Evolutionary conservation across 2,329 filamentous ascomycete genomes (phyloP).

Genomic region (Neonectria hederae): DNA sequence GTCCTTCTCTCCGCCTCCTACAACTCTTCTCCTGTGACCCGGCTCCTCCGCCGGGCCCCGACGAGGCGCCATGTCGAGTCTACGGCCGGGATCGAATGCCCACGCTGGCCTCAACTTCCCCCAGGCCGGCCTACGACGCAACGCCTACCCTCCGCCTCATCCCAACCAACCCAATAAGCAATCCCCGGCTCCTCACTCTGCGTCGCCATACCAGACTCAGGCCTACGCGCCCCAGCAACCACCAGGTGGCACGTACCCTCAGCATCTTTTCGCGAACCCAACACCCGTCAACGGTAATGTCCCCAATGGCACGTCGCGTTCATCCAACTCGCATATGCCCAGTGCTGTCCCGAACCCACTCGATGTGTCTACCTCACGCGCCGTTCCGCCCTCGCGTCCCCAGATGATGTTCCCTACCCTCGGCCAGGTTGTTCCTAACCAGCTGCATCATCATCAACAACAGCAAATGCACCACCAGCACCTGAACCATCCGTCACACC

Average conservation of each 20-base stretch:
- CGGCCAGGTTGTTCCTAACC: constrained; percentile 54
- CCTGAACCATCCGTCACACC: constrained; percentile 41
- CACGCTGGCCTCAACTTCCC: constrained; percentile 64
- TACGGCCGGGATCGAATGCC: constrained; percentile 61
- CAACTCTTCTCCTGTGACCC: constrained; percentile 27
- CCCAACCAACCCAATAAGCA: constrained; percentile 64
- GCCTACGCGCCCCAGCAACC: constrained; percentile 64
- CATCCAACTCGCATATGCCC: constrained; percentile 57
- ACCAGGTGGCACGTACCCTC: constrained; percentile 58
- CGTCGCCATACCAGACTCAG: constrained; percentile 64
- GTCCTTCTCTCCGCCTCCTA: constrained; percentile 22
- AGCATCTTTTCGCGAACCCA: constrained; percentile 62
- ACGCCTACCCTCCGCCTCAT: constrained; percentile 57
- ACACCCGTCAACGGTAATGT: constrained; percentile 59
- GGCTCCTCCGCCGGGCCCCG: constrained; percentile 35
- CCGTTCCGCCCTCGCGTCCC: constrained; percentile 53
- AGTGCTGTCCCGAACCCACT: constrained; percentile 60
- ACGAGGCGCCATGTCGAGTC: constrained; percentile 56
- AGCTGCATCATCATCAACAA: constrained; percentile 56
- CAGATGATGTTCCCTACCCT: constrained; percentile 53
- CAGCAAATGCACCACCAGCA: constrained; percentile 47
- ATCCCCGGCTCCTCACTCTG: constrained; percentile 63
- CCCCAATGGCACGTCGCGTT: constrained; percentile 57
- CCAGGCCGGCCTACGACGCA: constrained; percentile 60
- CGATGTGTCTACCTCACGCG: constrained; percentile 56